Evolutionary conservation across 495 filamentous ascomycete genomes (phyloP).

Genomic region (Xylona heveae): DNA sequence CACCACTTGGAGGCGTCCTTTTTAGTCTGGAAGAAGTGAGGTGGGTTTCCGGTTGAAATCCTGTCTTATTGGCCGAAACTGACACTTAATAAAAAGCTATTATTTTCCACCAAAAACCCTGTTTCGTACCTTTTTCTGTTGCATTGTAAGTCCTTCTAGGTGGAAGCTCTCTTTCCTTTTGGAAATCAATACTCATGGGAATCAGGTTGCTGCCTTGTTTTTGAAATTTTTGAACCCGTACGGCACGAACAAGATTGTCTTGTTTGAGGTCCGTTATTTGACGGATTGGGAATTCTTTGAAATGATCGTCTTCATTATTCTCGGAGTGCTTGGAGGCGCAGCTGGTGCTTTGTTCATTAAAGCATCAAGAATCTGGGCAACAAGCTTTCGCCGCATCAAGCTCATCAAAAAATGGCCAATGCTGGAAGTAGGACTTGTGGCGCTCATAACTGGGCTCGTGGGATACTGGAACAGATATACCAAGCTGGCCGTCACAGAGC

Average conservation of each 20-base stretch:
- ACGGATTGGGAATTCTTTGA: constrained; percentile 92
- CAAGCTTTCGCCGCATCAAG: constrained; percentile 62
- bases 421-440: constrained; percentile 74
- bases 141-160: constrained; percentile 36
- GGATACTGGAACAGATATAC: constrained; percentile 92
- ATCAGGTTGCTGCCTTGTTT: constrained; percentile 50
- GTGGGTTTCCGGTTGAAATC: constrained; percentile 9
- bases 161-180: neutral
- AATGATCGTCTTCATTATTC: constrained; percentile 59
- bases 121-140: constrained; percentile 96
- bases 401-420: constrained; percentile 67
- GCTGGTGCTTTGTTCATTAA: constrained; percentile 91
- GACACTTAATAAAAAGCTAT: constrained; percentile 29
- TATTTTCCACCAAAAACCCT: constrained; percentile 98
- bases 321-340: constrained; percentile 69
- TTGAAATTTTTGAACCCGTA: constrained; percentile 93
- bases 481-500: constrained; percentile 70
- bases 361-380: constrained; percentile 72
- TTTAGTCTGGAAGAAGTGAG: constrained; percentile 90
- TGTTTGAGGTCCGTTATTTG: constrained; percentile 86
- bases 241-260: constrained; percentile 84
- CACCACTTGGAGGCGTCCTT: constrained; percentile 78
- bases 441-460: constrained; percentile 58
- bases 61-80: neutral
- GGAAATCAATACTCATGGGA: constrained; percentile 3